phyloP scores from a whole-genome alignment of 2,329 filamentous ascomycete genomes.

The Ceratocystis albifundus region DNA sequence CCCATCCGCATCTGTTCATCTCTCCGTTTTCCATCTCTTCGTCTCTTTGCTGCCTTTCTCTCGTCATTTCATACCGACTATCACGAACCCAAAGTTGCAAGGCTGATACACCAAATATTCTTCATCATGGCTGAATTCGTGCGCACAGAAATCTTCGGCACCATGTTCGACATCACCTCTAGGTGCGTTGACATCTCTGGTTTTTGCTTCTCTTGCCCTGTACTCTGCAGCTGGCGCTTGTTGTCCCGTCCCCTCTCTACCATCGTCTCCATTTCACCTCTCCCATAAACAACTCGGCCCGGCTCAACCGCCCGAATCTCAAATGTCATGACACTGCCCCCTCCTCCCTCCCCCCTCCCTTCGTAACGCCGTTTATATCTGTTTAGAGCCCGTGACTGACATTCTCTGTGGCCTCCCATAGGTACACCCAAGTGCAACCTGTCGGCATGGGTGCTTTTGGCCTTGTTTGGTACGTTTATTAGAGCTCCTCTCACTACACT shows the following conservation, averaged over 20 bases:
- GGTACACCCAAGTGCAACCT: slow-evolving; percentile 94
- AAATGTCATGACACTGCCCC: background rate
- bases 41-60: slow-evolving; percentile 20
- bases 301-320: background rate
- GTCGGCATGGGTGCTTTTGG: slow-evolving; percentile 99
- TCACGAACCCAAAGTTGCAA: slow-evolving; percentile 19
- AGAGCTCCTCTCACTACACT: too few relatives aligned
- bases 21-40: background rate
- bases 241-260: too few relatives aligned
- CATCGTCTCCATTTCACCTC: background rate
- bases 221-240: background rate
- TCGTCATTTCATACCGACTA: slow-evolving; percentile 5
- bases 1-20: background rate
- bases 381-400: background rate
- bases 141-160: slow-evolving; percentile 97
- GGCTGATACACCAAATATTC: slow-evolving; percentile 22
- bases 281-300: too few relatives aligned
- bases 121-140: slow-evolving; percentile 95
- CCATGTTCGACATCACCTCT: slow-evolving; percentile 98
- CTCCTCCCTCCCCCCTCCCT: background rate
- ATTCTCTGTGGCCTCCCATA: slow-evolving; percentile 31
- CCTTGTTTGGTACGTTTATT: slow-evolving; percentile 71
- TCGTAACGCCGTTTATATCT: background rate
- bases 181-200: slow-evolving; percentile 45
- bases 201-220: background rate